Percentiles rank a stretch among this genome's conserved stretches.
Conservation (phyloP, 192 early-diverging fungal species). For the Backusella australiensis region DNA sequence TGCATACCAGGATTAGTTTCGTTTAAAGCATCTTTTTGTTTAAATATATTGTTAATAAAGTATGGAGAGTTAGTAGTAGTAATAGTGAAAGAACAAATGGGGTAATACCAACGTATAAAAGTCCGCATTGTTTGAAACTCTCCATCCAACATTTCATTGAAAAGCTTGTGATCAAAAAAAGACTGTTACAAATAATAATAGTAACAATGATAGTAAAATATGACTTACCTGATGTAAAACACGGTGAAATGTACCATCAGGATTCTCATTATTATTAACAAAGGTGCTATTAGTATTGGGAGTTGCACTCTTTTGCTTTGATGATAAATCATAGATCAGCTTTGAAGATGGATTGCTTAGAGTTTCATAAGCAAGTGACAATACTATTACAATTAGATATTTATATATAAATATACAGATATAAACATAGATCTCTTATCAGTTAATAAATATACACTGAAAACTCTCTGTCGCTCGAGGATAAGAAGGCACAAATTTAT, state of each 20-base stretch:
- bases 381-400: slow-evolving; percentile 25
- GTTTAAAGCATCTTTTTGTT: slow-evolving; percentile 36
- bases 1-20: slow-evolving; percentile 37
- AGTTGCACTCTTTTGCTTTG: slow-evolving; percentile 1
- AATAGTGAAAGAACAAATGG: neutral
- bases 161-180: slow-evolving; percentile 30
- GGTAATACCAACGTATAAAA: slow-evolving; percentile 48
- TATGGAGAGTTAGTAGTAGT: neutral
- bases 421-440: neutral
- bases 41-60: slow-evolving; percentile 19
- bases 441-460: slow-evolving; percentile 37
- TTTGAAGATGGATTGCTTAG: slow-evolving; percentile 47
- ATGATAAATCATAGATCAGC: slow-evolving; percentile 49
- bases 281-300: neutral
- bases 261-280: slow-evolving; percentile 20
- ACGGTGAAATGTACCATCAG: slow-evolving; percentile 45
- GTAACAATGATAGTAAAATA: neutral
- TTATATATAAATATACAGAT: no score
- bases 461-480: slow-evolving; percentile 56
- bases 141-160: slow-evolving; percentile 56
- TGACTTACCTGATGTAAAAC: slow-evolving; percentile 47
- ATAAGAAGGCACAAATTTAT: slow-evolving; percentile 55
- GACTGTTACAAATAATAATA: neutral
- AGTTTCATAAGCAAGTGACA: slow-evolving; percentile 51
- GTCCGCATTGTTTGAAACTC: slow-evolving; percentile 56